Percentiles rank a stretch among this genome's conserved stretches.
Conservation (phyloP, 495 filamentous ascomycete genomes). For the Cercophora samala region DNA sequence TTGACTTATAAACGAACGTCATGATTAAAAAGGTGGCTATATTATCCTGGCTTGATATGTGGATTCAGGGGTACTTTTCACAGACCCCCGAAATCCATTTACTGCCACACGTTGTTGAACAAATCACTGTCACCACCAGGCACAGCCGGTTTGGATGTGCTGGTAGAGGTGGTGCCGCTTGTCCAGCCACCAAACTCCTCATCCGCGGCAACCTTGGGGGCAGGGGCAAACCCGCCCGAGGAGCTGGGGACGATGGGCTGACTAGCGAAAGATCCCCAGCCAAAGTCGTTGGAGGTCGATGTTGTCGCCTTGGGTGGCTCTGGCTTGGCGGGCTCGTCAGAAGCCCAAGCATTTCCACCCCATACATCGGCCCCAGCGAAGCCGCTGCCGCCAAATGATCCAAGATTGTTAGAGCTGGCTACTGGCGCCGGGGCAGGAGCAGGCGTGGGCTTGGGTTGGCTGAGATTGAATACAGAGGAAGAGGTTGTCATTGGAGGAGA, state of each 20-base stretch:
- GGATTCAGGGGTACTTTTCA: not conserved
- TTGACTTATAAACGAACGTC: not conserved
- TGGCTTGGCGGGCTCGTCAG: conserved; percentile 41
- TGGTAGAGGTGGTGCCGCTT: conserved; percentile 45
- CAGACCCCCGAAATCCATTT: conserved; percentile 15
- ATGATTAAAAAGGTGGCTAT: conserved; percentile 4
- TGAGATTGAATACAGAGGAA: conserved; percentile 75
- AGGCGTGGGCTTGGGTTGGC: conserved; percentile 45
- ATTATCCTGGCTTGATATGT: not conserved
- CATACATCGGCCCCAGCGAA: conserved; percentile 52
- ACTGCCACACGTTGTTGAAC: conserved; percentile 94
- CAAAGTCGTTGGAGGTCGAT: conserved; percentile 45
- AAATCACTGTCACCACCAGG: conserved; percentile 73
- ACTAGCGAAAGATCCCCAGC: conserved; percentile 57
- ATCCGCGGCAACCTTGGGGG: conserved; percentile 70
- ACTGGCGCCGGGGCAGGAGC: conserved; percentile 37
- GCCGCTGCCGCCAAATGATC: conserved; percentile 37
- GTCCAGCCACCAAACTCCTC: conserved; percentile 96
- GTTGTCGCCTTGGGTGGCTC: conserved; percentile 32
- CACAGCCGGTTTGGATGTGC: conserved; percentile 43
- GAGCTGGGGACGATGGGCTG: conserved; percentile 53
- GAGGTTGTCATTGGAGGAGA: conserved; percentile 38
- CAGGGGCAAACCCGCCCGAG: conserved; percentile 47
- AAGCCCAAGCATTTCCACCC: conserved; percentile 57
- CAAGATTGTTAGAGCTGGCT: conserved; percentile 25